Evolutionary conservation across 495 filamentous ascomycete genomes (phyloP).

Genomic region (Aspergillus ostianus): DNA sequence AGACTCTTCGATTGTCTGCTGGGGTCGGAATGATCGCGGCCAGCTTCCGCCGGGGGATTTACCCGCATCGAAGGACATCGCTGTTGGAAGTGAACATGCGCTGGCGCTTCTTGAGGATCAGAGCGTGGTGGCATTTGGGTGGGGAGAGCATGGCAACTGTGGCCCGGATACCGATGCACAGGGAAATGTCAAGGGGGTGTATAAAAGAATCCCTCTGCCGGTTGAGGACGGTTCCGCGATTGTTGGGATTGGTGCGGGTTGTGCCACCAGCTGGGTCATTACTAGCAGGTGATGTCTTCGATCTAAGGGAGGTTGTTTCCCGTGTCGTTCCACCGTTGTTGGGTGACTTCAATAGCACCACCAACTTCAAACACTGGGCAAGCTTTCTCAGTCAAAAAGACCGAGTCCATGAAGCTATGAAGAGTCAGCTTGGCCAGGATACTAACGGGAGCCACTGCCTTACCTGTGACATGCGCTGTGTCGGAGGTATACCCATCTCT

Average conservation of each 20-base stretch:
- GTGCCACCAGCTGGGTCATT: slow-evolving; percentile 83
- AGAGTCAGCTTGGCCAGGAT: slow-evolving; percentile 16
- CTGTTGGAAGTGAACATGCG: slow-evolving; percentile 84
- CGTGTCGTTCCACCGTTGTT: slow-evolving; percentile 6
- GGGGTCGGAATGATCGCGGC: slow-evolving; percentile 80
- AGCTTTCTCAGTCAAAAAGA: slow-evolving; percentile 41
- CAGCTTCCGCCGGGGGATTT: slow-evolving; percentile 67
- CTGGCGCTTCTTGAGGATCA: slow-evolving; percentile 63
- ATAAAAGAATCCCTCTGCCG: slow-evolving; percentile 59
- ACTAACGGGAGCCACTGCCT: not conserved
- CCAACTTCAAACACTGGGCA: not conserved
- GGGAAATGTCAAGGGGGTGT: slow-evolving; percentile 63
- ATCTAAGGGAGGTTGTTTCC: not conserved
- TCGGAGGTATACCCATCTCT: slow-evolving; percentile 47
- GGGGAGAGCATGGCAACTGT: slow-evolving; percentile 98
- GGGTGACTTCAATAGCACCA: not conserved
- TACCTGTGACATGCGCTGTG: slow-evolving; percentile 52
- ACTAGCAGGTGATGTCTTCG: slow-evolving; percentile 23
- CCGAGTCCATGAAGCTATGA: slow-evolving; percentile 42
- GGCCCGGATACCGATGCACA: slow-evolving; percentile 60
- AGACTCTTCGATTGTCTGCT: slow-evolving; percentile 29
- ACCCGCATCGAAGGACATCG: slow-evolving; percentile 53
- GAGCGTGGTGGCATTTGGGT: slow-evolving; percentile 76
- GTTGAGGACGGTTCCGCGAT: slow-evolving; percentile 31
- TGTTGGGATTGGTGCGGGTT: slow-evolving; percentile 70